Conservation (phyloP, 768 basidiomycete genomes). For the Hygrocybe coccinea region DNA sequence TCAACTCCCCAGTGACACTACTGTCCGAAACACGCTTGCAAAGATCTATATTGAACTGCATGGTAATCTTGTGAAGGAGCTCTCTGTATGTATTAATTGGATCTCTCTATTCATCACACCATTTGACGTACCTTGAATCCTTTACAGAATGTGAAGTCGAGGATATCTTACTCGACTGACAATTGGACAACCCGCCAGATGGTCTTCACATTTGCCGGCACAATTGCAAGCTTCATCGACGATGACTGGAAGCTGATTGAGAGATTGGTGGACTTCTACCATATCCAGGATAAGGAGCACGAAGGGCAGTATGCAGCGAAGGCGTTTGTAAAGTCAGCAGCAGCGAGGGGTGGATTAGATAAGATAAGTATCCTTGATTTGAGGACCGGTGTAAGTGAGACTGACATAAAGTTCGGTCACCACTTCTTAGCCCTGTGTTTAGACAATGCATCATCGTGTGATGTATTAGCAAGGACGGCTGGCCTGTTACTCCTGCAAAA, state of each 20-base stretch:
- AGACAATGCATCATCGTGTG: slow-evolving; percentile 33
- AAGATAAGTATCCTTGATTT: slow-evolving; percentile 29
- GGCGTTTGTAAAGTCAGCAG: slow-evolving; percentile 24
- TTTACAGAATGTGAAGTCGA: slow-evolving; percentile 19
- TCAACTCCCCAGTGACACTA: too few species aligned
- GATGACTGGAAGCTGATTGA: slow-evolving; percentile 32
- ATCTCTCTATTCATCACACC: too few species aligned
- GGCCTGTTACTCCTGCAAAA: slow-evolving; percentile 16
- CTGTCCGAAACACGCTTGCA: slow-evolving; percentile 21
- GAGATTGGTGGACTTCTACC: slow-evolving; percentile 29
- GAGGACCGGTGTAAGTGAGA: neutral
- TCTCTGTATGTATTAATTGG: slow-evolving; percentile 12
- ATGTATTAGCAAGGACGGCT: slow-evolving; percentile 26
- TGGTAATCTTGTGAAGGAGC: slow-evolving; percentile 14
- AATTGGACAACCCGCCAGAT: slow-evolving; percentile 31
- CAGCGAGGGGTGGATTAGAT: slow-evolving; percentile 22
- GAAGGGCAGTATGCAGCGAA: slow-evolving; percentile 28
- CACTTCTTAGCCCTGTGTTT: slow-evolving; percentile 17
- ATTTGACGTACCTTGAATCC: neutral
- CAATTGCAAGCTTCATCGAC: slow-evolving; percentile 25
- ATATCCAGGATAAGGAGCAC: slow-evolving; percentile 31
- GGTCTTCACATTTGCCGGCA: slow-evolving; percentile 32
- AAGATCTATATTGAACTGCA: slow-evolving; percentile 19
- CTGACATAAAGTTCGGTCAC: neutral
- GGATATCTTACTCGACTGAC: slow-evolving; percentile 23